Conservation (phyloP, 495 filamentous ascomycete genomes). For the Neurospora sublineolata region DNA sequence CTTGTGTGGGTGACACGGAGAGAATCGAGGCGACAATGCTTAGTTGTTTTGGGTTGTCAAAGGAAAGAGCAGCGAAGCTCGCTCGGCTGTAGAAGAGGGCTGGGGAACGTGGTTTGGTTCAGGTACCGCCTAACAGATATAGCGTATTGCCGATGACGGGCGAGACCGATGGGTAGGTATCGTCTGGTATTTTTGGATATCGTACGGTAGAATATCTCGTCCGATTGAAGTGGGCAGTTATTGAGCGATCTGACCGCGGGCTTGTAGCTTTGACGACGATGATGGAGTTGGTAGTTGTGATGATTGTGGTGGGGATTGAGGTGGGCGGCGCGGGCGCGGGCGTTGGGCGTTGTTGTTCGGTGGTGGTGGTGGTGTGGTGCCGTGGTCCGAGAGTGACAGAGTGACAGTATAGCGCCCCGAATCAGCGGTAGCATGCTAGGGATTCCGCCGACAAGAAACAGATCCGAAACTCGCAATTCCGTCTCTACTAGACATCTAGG, state of each 20-base stretch:
- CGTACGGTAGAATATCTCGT: not conserved
- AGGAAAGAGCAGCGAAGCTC: not conserved
- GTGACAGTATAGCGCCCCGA: not conserved
- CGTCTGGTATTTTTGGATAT: not conserved
- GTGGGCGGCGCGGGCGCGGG: not conserved
- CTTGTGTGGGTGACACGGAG: not conserved
- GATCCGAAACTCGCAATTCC: not conserved
- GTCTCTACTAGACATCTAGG: not conserved
- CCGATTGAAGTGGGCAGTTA: not conserved
- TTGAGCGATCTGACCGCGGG: not conserved
- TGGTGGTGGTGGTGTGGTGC: not conserved
- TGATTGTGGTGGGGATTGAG: not conserved
- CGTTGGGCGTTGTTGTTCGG: not conserved
- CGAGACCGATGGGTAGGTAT: not conserved
- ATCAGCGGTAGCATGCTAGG: not conserved
- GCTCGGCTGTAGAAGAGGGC: not conserved
- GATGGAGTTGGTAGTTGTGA: not conserved
- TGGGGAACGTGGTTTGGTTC: not conserved
- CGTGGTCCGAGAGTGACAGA: not conserved
- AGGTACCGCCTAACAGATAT: not conserved
- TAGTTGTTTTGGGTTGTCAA: not conserved
- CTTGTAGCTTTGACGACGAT: not conserved
- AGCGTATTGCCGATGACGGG: not conserved
- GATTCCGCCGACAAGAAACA: not conserved
- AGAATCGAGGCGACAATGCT: not conserved